phyloP scores from a whole-genome alignment of 2,329 filamentous ascomycete species.

The Lachnellula hyalina region DNA sequence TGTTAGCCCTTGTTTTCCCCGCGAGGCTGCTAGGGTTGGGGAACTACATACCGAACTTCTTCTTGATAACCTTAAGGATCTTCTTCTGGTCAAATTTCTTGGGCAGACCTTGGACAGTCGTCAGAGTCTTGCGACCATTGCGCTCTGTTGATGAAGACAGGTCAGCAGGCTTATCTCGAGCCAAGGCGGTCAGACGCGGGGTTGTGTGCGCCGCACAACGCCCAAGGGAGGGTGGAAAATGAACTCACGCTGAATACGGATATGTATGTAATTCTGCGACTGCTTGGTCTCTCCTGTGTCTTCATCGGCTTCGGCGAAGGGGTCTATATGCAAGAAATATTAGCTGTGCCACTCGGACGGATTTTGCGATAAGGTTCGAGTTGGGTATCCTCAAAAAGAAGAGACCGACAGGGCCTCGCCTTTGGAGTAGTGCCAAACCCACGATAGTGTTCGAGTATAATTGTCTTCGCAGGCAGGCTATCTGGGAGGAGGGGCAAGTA shows the following conservation, averaged over 20 bases:
- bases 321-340: constrained; percentile 57
- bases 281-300: constrained; percentile 93
- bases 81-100: constrained; percentile 99
- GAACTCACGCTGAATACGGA: constrained; percentile 94
- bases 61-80: constrained; percentile 99
- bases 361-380: constrained; percentile 12
- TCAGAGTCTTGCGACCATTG: constrained; percentile 99
- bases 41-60: constrained; percentile 76
- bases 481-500: not conserved
- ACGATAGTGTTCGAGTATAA: not conserved
- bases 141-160: constrained; percentile 60
- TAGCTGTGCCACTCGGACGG: constrained; percentile 11
- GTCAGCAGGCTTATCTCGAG: constrained; percentile 37
- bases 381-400: not conserved
- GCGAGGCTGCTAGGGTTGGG: not conserved
- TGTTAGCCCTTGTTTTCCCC: constrained; percentile 1
- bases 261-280: constrained; percentile 98
- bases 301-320: constrained; percentile 99
- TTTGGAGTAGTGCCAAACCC: not conserved
- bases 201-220: constrained; percentile 3
- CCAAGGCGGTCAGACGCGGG: constrained; percentile 9
- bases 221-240: not conserved
- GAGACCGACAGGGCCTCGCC: not conserved
- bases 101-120: constrained; percentile 96
- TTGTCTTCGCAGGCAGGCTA: not conserved